phyloP scores from a whole-genome alignment of 2,329 filamentous ascomycete species.

The Penicillium capsulatum region DNA sequence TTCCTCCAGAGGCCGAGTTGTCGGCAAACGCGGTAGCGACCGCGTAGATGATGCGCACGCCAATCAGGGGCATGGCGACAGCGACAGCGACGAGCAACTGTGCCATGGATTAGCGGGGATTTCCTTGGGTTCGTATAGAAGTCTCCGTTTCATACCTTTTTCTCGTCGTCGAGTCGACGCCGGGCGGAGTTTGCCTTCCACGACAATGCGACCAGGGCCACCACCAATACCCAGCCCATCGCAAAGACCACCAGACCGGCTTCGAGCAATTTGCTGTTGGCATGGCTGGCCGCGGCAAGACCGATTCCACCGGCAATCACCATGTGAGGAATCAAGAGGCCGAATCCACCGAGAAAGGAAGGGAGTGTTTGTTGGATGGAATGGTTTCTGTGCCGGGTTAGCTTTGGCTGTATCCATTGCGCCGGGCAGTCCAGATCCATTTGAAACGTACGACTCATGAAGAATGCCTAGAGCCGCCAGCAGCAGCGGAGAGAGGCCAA shows the following conservation, averaged over 20 bases:
- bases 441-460: slow-evolving; percentile 3
- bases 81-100: slow-evolving; percentile 9
- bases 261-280: slow-evolving; percentile 1
- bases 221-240: slow-evolving; percentile 8
- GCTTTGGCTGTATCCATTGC: too few species aligned
- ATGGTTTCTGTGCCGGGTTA: slow-evolving; percentile 2
- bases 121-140: too few species aligned
- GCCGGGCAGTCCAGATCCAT: background rate
- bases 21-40: slow-evolving; percentile 4
- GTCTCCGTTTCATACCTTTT: slow-evolving; percentile 12
- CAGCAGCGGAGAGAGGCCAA: slow-evolving; percentile 11
- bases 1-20: slow-evolving; percentile 3
- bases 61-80: slow-evolving; percentile 10
- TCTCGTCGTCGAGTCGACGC: slow-evolving; percentile 4
- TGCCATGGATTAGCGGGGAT: background rate
- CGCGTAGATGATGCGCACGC: slow-evolving; percentile 9
- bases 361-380: slow-evolving; percentile 11
- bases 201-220: slow-evolving; percentile 1
- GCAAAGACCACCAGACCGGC: slow-evolving; percentile 9
- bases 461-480: slow-evolving; percentile 11
- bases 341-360: slow-evolving; percentile 1
- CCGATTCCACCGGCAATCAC: slow-evolving; percentile 9
- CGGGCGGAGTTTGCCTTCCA: background rate
- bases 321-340: slow-evolving; percentile 8
- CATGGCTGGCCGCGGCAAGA: slow-evolving; percentile 6